Base-by-base conservation (phyloP, 2,329 filamentous ascomycete species). In the Didymellaceae sp. region DNA sequence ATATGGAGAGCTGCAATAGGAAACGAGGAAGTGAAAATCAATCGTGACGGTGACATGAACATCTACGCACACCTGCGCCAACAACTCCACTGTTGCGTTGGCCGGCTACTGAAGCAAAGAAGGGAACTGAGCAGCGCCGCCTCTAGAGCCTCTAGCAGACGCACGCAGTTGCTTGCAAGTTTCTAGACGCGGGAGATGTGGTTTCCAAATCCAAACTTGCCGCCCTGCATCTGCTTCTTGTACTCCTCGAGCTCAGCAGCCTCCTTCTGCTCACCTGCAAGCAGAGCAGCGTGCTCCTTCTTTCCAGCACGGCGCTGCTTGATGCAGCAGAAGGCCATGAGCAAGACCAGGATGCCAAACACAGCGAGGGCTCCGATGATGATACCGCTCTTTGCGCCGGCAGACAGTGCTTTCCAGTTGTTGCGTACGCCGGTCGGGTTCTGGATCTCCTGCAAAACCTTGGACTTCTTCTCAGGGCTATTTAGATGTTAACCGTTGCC, bases 271-370 rank as follows among this genome's bases (percentile, higher is more conserved):
- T 69, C 58, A 37, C 61, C 51, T 1, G 71, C 70, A n/a, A 70
- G 54, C 25, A 67, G 62, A 3, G 65, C 65, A 20, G 63, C 63
- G 43, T 65, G 63, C 43, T 74, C 73, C 18, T 54, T 61, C 43
- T 60, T 65, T 32, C 73, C 73, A 2, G 64, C 67, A 39, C 70
- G 71, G 35, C 71, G 68, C 55, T 73, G 70, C 61, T 71, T 70
- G 62, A 75, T 61, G 65, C 69, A 75, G 63, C 59, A 74, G 61
- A 74, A 72, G 24, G 63, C 30, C 45, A 74, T 54, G 41, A 67
- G 47, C 33, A 52, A 52, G n/a, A 60, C 37, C n/a, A 51, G 47
- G 18, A 73, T 47, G 14, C 56, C 64, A 10, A 70, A 57, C n/a
- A 62, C 58, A 7, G 63, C 66, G 21, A 68, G 32, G 4, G 64